A percentile compares a stretch with the other conserved stretches of the same genome.
These are phyloP conservation scores for Neofusicoccum umdonicola DNA, from an alignment of 2,329 filamentous ascomycete genomes.

Conservation along the genomic window DNA sequence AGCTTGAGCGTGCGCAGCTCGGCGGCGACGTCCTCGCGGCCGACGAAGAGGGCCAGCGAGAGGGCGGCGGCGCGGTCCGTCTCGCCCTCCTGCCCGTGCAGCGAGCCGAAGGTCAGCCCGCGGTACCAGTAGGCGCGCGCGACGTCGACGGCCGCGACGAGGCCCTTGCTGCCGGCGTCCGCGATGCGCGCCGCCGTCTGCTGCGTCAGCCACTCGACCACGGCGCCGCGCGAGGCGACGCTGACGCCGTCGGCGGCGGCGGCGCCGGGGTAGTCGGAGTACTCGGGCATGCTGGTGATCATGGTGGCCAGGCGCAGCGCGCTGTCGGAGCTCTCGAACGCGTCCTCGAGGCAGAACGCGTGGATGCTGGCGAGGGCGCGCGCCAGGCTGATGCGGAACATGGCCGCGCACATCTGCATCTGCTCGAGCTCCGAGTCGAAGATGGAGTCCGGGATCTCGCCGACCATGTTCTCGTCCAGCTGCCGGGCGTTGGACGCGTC, in stretches of 20 bases:
- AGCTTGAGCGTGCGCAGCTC: not conserved
- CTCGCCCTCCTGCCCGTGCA: not conserved
- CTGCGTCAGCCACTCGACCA: not conserved
- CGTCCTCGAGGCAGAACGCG: not conserved
- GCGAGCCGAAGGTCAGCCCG: not conserved
- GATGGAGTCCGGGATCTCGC: not conserved
- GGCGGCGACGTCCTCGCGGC: not conserved
- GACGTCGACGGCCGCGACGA: not conserved
- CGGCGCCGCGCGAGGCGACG: not conserved
- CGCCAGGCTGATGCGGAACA: not conserved
- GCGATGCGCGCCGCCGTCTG: not conserved
- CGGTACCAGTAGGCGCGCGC: constrained; percentile 1
- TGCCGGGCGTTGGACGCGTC: not conserved
- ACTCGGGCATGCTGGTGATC: not conserved
- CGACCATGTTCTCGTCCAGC: not conserved
- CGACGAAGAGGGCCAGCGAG: not conserved
- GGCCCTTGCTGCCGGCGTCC: not conserved
- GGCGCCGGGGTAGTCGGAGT: not conserved
- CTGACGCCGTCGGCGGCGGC: not conserved
- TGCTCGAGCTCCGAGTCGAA: not conserved
- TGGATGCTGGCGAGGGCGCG: not conserved
- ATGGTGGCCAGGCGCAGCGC: not conserved
- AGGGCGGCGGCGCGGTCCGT: not conserved
- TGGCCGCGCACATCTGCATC: not conserved
- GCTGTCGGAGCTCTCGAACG: not conserved